phyloP scores from a whole-genome alignment of 169 alveolate genomes.

The Plasmodium chabaudi region DNA sequence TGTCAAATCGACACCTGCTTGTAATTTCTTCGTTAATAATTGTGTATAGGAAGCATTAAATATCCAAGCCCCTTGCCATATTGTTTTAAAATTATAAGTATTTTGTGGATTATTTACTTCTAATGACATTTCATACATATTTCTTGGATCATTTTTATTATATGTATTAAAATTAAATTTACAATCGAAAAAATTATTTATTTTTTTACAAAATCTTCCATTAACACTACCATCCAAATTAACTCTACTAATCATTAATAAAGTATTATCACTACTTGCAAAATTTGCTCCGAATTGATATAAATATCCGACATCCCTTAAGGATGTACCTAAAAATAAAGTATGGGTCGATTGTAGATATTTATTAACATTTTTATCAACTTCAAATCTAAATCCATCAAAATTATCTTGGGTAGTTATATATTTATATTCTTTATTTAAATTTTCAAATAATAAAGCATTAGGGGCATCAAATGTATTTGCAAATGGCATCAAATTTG shows the following conservation, averaged over 20 bases:
- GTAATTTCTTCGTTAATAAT: constrained; percentile 86
- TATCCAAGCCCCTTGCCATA: constrained; percentile 93
- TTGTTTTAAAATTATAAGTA: constrained; percentile 88
- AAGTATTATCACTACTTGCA: constrained; percentile 87
- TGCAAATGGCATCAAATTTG: neutral
- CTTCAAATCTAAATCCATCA: constrained; percentile 94
- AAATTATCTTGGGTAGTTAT: constrained; percentile 91
- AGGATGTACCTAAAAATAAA: constrained; percentile 89
- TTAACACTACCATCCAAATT: constrained; percentile 89
- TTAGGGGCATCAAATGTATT: constrained; percentile 69
- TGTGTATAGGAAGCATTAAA: constrained; percentile 90
- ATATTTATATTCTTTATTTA: constrained; percentile 89
- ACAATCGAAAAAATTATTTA: constrained; percentile 82
- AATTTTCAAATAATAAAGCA: constrained; percentile 83
- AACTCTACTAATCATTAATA: constrained; percentile 86
- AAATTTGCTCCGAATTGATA: constrained; percentile 92
- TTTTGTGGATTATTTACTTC: constrained; percentile 88
- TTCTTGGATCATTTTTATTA: constrained; percentile 86
- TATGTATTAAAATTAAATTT: constrained; percentile 88
- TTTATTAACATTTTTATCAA: constrained; percentile 87
- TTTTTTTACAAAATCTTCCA: constrained; percentile 82
- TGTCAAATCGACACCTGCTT: constrained; percentile 92
- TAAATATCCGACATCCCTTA: constrained; percentile 87
- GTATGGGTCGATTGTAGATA: constrained; percentile 90
- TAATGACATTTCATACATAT: constrained; percentile 89